Base-by-base conservation (phyloP, 2,329 filamentous ascomycete species). In the Nemania abortiva region DNA sequence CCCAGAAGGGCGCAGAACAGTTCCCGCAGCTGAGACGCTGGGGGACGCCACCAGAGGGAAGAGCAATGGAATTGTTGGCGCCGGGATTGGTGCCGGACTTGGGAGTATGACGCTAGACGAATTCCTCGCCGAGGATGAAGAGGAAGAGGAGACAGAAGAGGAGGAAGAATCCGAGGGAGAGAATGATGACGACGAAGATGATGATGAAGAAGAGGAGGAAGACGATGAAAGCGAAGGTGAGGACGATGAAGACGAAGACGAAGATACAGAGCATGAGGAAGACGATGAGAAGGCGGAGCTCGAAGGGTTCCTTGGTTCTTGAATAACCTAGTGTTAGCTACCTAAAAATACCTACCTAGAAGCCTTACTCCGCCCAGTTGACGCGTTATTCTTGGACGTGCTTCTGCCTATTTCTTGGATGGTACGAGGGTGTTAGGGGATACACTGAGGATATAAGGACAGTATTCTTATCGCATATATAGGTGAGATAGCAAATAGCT, bases 31-130 rank as follows among this genome's bases (percentile, higher is more conserved):
- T 0, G 88, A 91, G 70, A 87, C 83, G 75, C 81, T 94, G 52
- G 91, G 93, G 73, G 87, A 87, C 24, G 88, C 86, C 1, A 82
- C 76, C 9, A 72, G 73, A 24, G 69, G 66, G 47, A 87, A 82
- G 74, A 80, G 82, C 15, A 90, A 90, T 76, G 88, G 83, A 0
- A 72, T 81, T 10, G 71, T 75, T 6, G 59, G 57, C 15, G 69
- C 75, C 5, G 64, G 62, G 15, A 63, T 37, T 4, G 71, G 74
- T 6, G 68, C 76, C 18, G 80, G 82, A 5, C 90, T 90, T 57
- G 84, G 81, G 11, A 89, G 89, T 49, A 97, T 97, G 86, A 93
- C 91, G 22, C 82, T 99, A 70, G 94, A 98, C 82, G 94, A 97
- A 79, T 98, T 96, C 95, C 84, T 98, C 65, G 94, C 91, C 4